Base-by-base conservation (phyloP, 139 green algal genomes). In the Trebouxia sp. region DNA sequence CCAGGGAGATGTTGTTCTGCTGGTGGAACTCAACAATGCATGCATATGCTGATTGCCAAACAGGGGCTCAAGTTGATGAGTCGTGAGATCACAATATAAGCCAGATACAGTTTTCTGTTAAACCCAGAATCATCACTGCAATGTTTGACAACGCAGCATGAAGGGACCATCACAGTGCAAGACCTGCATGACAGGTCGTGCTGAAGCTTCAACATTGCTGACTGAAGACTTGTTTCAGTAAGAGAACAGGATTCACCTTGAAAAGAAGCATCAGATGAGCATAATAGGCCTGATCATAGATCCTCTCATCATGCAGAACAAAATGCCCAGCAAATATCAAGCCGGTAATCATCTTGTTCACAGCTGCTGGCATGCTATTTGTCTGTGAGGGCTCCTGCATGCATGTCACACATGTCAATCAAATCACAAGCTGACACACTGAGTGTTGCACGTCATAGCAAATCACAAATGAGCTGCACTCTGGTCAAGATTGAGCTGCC, bases 301-400 rank as follows among this genome's bases (percentile, higher is more conserved):
- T 9, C 22, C 26, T 56, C 39, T 53, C 69, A 38, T 77, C 41
- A 77, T 51, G 69, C 20, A 77, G 26, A 26, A 41, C 15, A 14
- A 9, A 48, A 26, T 38, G 43, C 7, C 42, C 39, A 32, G 69
- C 69, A 37, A 39, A 26, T 20, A 77, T 8, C 39, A 72, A 35
- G 4, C n/a, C 62, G 12, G n/a, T 45, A 1, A 45, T 45, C 62
- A 77, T 51, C 37, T 39, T 56, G 38, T 17, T 55, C 26, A 77
- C 69, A 53, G 69, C 69, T 56, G 42, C 69, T 38, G 69, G n/a
- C 69, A 77, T 77, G 69, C 69, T 77, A 24, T 56, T 24, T 26
- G 65, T 14, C 22, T 51, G 28, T 35, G 69, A 41, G n/a, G 9
- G 10, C 0, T 39, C 69, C 69, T 77, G 38, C 69, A 77, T 41